Conservation (phyloP, 805 yeast species). For the Spathaspora boniae region DNA sequence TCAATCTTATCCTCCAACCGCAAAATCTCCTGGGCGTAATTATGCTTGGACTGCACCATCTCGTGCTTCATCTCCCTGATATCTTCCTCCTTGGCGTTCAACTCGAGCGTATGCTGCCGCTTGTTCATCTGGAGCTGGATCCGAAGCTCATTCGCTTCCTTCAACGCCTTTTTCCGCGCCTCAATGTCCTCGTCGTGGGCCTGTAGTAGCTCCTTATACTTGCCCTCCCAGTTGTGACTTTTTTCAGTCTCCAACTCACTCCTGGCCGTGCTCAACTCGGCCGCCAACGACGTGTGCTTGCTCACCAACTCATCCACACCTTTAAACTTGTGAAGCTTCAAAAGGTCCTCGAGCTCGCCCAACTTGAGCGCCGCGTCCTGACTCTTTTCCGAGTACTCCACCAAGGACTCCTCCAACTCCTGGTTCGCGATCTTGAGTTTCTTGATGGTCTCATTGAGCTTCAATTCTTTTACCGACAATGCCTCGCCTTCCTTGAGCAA, state of each 20-base stretch:
- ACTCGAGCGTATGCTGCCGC: conserved; percentile 29
- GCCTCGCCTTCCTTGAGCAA: conserved; percentile 74
- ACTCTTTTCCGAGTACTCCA: conserved; percentile 26
- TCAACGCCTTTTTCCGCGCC: conserved; percentile 16
- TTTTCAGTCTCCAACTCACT: conserved; percentile 16
- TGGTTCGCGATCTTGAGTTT: conserved; percentile 41
- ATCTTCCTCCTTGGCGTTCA: conserved; percentile 29
- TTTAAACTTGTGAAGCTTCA: conserved; percentile 25
- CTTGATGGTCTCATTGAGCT: conserved; percentile 63
- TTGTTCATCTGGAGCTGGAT: conserved; percentile 31
- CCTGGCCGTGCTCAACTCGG: conserved; percentile 14
- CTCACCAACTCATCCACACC: conserved; percentile 27
- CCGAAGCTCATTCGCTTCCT: conserved; percentile 26
- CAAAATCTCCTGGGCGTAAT: conserved; percentile 42
- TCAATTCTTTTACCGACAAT: conserved; percentile 67
- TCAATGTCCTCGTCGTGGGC: conserved; percentile 21
- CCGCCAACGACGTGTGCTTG: conserved; percentile 13
- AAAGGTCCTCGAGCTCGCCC: conserved; percentile 37
- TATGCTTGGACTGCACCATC: conserved; percentile 31
- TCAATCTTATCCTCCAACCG: conserved; percentile 71
- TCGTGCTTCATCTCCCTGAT: conserved; percentile 28
- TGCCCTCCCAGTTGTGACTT: conserved; percentile 21
- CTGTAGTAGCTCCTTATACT: conserved; percentile 21
- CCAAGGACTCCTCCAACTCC: conserved; percentile 28
- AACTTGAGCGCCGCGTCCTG: conserved; percentile 28